Evolutionary conservation across 1,284 basidiomycete genomes (phyloP).

Genomic region (Wallemia hederae): DNA sequence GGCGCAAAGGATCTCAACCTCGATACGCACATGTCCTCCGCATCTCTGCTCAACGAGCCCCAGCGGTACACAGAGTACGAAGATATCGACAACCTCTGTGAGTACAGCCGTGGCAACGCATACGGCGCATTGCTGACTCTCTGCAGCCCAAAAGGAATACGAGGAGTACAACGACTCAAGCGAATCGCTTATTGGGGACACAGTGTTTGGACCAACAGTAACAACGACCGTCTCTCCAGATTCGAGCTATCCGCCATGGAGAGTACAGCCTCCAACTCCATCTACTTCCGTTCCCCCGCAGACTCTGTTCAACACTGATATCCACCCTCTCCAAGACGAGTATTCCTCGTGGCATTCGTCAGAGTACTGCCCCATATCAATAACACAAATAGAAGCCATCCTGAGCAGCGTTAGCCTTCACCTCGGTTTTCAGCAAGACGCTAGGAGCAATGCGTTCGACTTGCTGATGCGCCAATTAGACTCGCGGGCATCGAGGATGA

Average conservation of each 20-base stretch:
- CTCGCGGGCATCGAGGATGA: slow-evolving; percentile 87
- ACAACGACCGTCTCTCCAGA: not conserved
- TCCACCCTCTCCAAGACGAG: not conserved
- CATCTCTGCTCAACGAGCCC: not conserved
- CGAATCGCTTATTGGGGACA: not conserved
- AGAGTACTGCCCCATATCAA: slow-evolving; percentile 38
- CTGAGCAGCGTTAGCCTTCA: slow-evolving; percentile 93
- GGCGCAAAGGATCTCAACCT: not conserved
- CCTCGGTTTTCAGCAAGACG: slow-evolving; percentile 86
- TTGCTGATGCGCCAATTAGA: slow-evolving; percentile 95
- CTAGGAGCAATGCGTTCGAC: slow-evolving; percentile 46
- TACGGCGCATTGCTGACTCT: not conserved
- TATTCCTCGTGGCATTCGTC: not conserved
- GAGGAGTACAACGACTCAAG: not conserved
- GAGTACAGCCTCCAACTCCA: not conserved
- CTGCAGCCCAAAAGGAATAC: not conserved
- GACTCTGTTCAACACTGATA: not conserved
- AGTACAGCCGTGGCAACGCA: not conserved
- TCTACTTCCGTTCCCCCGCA: not conserved
- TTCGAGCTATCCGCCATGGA: not conserved
- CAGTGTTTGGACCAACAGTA: not conserved
- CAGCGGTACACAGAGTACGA: not conserved
- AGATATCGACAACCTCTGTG: not conserved
- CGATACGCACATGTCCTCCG: not conserved
- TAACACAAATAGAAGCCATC: slow-evolving; percentile 97